Percentiles rank a stretch among this genome's conserved stretches.
These are phyloP conservation scores for Tetrapyrgos nigripes DNA, from an alignment of 1,284 basidiomycete genomes.

Conservation along the genomic window DNA sequence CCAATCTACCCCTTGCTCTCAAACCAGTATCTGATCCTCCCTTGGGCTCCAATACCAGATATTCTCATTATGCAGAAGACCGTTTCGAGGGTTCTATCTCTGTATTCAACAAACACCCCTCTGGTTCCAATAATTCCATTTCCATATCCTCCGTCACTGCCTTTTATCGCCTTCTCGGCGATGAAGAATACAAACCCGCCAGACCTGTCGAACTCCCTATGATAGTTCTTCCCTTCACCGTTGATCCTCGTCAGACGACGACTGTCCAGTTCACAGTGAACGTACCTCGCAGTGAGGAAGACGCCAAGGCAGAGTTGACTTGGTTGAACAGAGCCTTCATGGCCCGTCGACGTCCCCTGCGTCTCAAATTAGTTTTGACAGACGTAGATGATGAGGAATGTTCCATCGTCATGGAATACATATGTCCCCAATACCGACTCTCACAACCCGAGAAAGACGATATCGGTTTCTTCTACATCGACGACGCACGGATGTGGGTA, in stretches of 20 bases:
- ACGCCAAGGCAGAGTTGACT: constrained; percentile 26
- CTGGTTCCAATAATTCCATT: constrained; percentile 31
- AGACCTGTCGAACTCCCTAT: constrained; percentile 38
- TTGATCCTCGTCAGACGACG: constrained; percentile 39
- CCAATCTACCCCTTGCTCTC: constrained; percentile 34
- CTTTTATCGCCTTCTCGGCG: constrained; percentile 38
- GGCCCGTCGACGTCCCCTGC: constrained; percentile 36
- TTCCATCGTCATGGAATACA: constrained; percentile 42
- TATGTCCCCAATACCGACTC: constrained; percentile 34
- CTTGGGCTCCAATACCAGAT: constrained; percentile 32
- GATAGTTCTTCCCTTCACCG: constrained; percentile 38
- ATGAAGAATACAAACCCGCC: constrained; percentile 37
- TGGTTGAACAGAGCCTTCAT: constrained; percentile 41
- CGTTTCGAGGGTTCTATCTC: constrained; percentile 35
- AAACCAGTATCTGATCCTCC: constrained; percentile 35
- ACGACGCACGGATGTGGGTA: constrained; percentile 31
- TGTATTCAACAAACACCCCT: constrained; percentile 37
- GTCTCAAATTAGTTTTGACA: constrained; percentile 36
- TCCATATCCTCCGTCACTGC: constrained; percentile 37
- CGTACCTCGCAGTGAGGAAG: constrained; percentile 39
- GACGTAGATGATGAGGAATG: constrained; percentile 42
- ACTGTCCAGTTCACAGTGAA: constrained; percentile 30
- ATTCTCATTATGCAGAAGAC: constrained; percentile 25
- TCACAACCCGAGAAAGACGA: constrained; percentile 30
- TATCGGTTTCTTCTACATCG: constrained; percentile 40